These are phyloP conservation scores for Sesbania bispinosa DNA, from an alignment of 306 rosid genomes.

Conservation along the genomic window DNA sequence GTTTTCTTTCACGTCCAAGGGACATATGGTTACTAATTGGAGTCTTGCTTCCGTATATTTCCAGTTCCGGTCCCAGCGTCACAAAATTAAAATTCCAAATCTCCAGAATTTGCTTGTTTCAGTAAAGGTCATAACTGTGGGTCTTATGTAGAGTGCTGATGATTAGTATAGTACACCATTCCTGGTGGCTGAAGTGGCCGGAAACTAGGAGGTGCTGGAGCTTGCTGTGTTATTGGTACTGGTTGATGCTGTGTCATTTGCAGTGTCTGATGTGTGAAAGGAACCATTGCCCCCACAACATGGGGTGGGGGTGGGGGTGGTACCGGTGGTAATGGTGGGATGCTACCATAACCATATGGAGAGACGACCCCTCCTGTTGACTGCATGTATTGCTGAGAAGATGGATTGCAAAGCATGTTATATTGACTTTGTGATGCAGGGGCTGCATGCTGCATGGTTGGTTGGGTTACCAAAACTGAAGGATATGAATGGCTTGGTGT, in stretches of 20 bases:
- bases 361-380: conserved; percentile 52
- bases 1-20: background rate
- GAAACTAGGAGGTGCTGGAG: conserved; percentile 67
- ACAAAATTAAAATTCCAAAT: conserved; percentile 27
- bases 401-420: conserved; percentile 54
- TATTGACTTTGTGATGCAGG: conserved; percentile 66
- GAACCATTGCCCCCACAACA: conserved; percentile 52
- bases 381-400: conserved; percentile 68
- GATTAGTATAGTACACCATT: conserved; percentile 65
- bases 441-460: conserved; percentile 44
- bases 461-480: conserved; percentile 58
- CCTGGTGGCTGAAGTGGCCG: conserved; percentile 82
- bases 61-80: conserved; percentile 7
- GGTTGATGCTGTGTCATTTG: conserved; percentile 53
- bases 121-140: conserved; percentile 17
- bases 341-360: conserved; percentile 63
- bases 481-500: conserved; percentile 62
- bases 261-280: conserved; percentile 48
- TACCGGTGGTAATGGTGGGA: conserved; percentile 50
- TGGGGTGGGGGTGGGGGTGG: conserved; percentile 52
- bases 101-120: conserved; percentile 16
- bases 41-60: conserved; percentile 1
- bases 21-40: background rate
- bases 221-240: conserved; percentile 43
- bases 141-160: conserved; percentile 54